Evolutionary conservation across 306 rosid species (phyloP), one percentile per base, ranked within the genome.

Genomic region (Cicer chorassanicum): DNA sequence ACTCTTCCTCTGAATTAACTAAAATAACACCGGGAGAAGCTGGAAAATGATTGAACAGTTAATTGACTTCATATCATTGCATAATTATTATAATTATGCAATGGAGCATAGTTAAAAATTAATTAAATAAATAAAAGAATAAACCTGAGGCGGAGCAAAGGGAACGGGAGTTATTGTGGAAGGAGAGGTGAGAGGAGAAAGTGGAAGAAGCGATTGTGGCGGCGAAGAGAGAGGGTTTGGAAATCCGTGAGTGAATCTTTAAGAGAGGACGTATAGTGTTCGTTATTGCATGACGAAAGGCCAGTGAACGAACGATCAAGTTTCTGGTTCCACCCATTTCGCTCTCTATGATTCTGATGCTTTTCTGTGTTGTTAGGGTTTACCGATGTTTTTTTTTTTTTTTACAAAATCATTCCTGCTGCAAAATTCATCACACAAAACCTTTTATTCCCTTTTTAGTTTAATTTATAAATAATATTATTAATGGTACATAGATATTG

Each of bases 1-100:
- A 85, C 56, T 84, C 88, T 74, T 83, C 84, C 69, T 86, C 98
- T 0, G 93, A 83, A 71, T 87, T 79, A 16, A 92, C 68, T 9
- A 51, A 64, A 39, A 86, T 80, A 82, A 85, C 70, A 51, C 86
- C 86, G 39, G 98, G 84, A 53, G 84, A 66, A 78, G 78, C 95
- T 89, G 92, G 92, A 74, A 82, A 44, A 39, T 9, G 10, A 59
- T 50, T 14, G 12, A 44, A 48, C 54, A 3, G 34, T 29, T 29
- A 29, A 14, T 13, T 43, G 46, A 50, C 49, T 42, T 41, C 4
- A 3, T 29, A 3, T 29, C 34, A 29, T 29, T 29, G 24, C 24
- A 21, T 21, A 21, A 24, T 24, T 24, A 3, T 3, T 3, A 29
- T 29, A 3, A 9, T 21, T 19, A 21, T 9, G 14, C 63, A 56